Evolutionary conservation across 2,329 filamentous ascomycete genomes (phyloP).

Genomic region (Penicillium sp.): DNA sequence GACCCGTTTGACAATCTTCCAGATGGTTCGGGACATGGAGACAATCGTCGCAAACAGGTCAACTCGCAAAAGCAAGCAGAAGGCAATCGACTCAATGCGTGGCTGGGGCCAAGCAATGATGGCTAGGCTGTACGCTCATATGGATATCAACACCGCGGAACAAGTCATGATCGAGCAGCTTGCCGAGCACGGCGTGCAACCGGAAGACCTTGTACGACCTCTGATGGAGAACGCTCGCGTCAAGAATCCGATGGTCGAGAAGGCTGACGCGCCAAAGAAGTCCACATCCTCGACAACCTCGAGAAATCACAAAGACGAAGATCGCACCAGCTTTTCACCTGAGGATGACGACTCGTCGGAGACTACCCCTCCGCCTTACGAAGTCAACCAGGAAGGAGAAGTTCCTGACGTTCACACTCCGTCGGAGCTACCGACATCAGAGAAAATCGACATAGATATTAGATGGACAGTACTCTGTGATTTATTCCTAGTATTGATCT

Average conservation of each 20-base stretch:
- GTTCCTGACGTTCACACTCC: conserved; percentile 81
- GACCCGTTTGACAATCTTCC: conserved; percentile 77
- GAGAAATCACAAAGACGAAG: conserved; percentile 29
- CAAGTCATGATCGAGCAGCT: conserved; percentile 99
- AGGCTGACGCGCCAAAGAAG: conserved; percentile 37
- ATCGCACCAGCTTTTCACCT: conserved; percentile 39
- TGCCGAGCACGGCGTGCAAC: conserved; percentile 85
- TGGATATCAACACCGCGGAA: conserved; percentile 88
- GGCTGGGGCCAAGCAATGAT: conserved; percentile 99
- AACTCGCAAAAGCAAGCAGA: conserved; percentile 72
- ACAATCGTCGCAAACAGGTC: conserved; percentile 63
- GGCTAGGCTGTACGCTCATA: conserved; percentile 90
- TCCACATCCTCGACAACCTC: conserved; percentile 44
- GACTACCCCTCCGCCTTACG: conserved; percentile 59
- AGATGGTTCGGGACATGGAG: conserved; percentile 74
- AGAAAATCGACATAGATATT: conserved; percentile 91
- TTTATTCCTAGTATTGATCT: conserved; percentile 91
- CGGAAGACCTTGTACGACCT: conserved; percentile 79
- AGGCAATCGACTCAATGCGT: conserved; percentile 76
- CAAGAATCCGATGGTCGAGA: conserved; percentile 82
- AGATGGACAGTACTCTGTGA: conserved; percentile 98
- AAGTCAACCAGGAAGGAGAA: conserved; percentile 69
- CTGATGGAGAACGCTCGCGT: conserved; percentile 92
- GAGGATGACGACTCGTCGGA: conserved; percentile 48
- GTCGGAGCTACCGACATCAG: conserved; percentile 77